phyloP scores from a whole-genome alignment of 164 flowering plant genomes.

The Kalanchoe fedtschenkoi region DNA sequence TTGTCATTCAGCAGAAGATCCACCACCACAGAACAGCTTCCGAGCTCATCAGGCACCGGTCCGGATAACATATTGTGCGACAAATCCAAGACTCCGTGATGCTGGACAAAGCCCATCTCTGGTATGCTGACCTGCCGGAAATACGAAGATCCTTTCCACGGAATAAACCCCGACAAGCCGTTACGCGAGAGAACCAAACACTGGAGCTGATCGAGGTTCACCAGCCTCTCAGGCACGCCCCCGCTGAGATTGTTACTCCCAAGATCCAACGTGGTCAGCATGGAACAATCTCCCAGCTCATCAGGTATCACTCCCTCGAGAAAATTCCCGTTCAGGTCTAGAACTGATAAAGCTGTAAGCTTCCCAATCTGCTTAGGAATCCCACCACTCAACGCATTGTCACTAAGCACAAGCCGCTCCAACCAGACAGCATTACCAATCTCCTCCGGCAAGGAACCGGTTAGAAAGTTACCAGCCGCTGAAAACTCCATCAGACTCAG shows the following conservation, averaged over 20 bases:
- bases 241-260: constrained; percentile 46
- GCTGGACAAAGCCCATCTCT: constrained; percentile 57
- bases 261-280: constrained; percentile 52
- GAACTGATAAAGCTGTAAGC: constrained; percentile 40
- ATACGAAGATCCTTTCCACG: constrained; percentile 33
- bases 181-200: constrained; percentile 69
- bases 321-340: constrained; percentile 45
- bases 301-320: constrained; percentile 45
- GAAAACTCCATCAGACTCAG: constrained; percentile 47
- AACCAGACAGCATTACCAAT: constrained; percentile 42
- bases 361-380: constrained; percentile 58
- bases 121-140: constrained; percentile 49
- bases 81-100: constrained; percentile 62
- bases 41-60: constrained; percentile 49
- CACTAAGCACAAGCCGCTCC: constrained; percentile 41
- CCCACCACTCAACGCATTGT: constrained; percentile 42
- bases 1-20: constrained; percentile 51
- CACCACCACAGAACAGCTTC: constrained; percentile 42
- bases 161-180: constrained; percentile 48
- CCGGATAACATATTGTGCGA: constrained; percentile 57
- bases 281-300: constrained; percentile 37
- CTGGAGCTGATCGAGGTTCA: constrained; percentile 38
- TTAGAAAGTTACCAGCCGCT: constrained; percentile 43
- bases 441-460: constrained; percentile 37
- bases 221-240: constrained; percentile 28